Conservation (phyloP, 805 yeast genomes). For the Saccharomycopsis vini region DNA sequence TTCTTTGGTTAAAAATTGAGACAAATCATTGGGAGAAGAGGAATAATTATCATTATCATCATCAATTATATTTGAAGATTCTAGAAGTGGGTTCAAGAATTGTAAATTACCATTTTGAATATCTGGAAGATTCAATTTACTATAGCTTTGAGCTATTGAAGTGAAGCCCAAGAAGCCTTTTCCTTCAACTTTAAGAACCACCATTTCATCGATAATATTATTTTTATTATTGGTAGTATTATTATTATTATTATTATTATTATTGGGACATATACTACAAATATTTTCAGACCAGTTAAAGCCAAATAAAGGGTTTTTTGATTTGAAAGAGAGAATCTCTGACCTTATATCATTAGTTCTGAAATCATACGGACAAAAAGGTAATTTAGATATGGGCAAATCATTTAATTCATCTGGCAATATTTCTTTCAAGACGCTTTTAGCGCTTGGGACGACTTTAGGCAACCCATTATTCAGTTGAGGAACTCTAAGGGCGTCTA, state of each 20-base stretch:
- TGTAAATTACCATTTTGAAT: slow-evolving; percentile 19
- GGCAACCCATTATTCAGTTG: neutral
- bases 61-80: neutral
- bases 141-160: slow-evolving; percentile 47
- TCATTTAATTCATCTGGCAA: neutral
- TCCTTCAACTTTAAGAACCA: slow-evolving; percentile 40
- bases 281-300: slow-evolving; percentile 55
- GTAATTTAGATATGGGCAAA: neutral
- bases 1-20: neutral
- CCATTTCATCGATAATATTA: slow-evolving; percentile 49
- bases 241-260: too few relatives aligned
- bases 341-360: neutral
- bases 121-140: slow-evolving; percentile 37
- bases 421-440: neutral
- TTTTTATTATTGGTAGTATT: neutral
- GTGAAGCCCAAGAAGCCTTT: slow-evolving; percentile 61
- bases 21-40: too few relatives aligned
- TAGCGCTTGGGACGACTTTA: neutral
- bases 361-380: neutral
- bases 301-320: slow-evolving; percentile 38
- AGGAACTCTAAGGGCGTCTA: neutral
- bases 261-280: neutral
- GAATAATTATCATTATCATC: neutral
- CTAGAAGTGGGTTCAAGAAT: neutral
- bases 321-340: neutral